These are phyloP conservation scores for Arachnopeziza araneosa DNA, from an alignment of 2,329 filamentous ascomycete species.

Conservation along the genomic window DNA sequence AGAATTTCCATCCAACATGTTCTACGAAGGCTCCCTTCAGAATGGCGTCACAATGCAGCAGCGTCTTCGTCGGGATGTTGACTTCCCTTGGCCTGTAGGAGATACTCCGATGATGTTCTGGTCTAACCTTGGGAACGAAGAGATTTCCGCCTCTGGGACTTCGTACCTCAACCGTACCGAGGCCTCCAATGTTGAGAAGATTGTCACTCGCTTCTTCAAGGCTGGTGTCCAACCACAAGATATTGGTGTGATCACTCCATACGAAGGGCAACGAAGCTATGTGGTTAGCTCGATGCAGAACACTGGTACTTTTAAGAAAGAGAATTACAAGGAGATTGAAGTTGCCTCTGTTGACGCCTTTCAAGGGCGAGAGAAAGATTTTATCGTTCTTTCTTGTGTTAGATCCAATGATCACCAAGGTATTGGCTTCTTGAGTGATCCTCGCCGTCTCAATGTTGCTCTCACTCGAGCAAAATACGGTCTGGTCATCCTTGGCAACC, in stretches of 20 bases:
- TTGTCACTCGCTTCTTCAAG: conserved; percentile 97
- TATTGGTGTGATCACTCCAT: conserved; percentile 97
- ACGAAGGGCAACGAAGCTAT: conserved; percentile 96
- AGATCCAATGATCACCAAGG: conserved; percentile 98
- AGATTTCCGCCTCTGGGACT: conserved; percentile 95
- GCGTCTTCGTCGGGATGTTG: conserved; percentile 84
- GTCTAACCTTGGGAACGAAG: conserved; percentile 95
- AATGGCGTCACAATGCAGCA: conserved; percentile 91
- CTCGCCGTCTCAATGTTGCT: conserved; percentile 93
- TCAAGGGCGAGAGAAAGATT: conserved; percentile 98
- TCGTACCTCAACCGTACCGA: conserved; percentile 98
- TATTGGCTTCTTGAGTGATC: conserved; percentile 97
- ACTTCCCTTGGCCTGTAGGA: conserved; percentile 94
- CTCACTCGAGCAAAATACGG: conserved; percentile 96
- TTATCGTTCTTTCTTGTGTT: conserved; percentile 95
- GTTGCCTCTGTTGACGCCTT: conserved; percentile 98
- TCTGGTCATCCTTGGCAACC: conserved; percentile 92
- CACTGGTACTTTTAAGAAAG: conserved; percentile 95
- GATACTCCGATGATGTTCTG: conserved; percentile 99
- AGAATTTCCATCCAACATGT: conserved; percentile 98
- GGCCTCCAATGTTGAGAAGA: conserved; percentile 96
- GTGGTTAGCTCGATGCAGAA: conserved; percentile 99
- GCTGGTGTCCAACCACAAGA: conserved; percentile 89
- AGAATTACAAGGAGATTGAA: conserved; percentile 97
- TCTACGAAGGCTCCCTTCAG: conserved; percentile 94